Percentiles rank a stretch among this genome's conserved stretches.
Evolutionary conservation across 345 rosid genomes (phyloP).

Genomic region (Kernera saxatilis): DNA sequence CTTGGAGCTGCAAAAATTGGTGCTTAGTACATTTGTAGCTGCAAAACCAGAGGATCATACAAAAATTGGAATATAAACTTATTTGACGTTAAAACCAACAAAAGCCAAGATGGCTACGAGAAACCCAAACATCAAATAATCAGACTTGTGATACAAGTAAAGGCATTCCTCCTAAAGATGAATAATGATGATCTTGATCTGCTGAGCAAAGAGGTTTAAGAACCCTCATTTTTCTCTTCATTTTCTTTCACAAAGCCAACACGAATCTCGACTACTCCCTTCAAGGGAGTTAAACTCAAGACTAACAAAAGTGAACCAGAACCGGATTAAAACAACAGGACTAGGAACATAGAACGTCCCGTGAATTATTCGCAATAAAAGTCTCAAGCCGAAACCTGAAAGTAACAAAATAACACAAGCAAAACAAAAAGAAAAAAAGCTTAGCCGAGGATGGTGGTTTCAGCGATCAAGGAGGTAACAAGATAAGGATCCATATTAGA

Average conservation of each 20-base stretch:
- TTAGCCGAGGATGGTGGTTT: slow-evolving; percentile 50
- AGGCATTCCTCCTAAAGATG: too few species aligned
- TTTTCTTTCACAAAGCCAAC: too few species aligned
- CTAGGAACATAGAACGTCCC: background rate
- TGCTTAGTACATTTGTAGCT: too few species aligned
- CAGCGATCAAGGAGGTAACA: slow-evolving; percentile 68
- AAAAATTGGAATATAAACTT: too few species aligned
- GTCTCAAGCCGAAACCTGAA: background rate
- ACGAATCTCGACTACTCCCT: too few species aligned
- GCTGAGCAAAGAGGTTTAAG: background rate
- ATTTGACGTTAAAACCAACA: too few species aligned
- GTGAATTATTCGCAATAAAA: background rate
- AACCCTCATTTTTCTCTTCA: too few species aligned
- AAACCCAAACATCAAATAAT: too few species aligned
- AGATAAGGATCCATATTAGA: slow-evolving; percentile 83
- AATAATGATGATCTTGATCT: background rate
- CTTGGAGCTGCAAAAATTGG: too few species aligned
- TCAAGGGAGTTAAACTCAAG: background rate
- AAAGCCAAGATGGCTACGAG: too few species aligned
- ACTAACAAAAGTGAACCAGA: background rate
- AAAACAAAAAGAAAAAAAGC: background rate
- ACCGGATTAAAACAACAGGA: background rate
- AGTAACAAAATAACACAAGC: background rate
- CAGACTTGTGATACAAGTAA: too few species aligned
- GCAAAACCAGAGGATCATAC: too few species aligned